Evolutionary conservation across 2,329 filamentous ascomycete species (phyloP), one percentile per base, ranked within the genome.

Genomic region (Fonsecaea pugnacius): DNA sequence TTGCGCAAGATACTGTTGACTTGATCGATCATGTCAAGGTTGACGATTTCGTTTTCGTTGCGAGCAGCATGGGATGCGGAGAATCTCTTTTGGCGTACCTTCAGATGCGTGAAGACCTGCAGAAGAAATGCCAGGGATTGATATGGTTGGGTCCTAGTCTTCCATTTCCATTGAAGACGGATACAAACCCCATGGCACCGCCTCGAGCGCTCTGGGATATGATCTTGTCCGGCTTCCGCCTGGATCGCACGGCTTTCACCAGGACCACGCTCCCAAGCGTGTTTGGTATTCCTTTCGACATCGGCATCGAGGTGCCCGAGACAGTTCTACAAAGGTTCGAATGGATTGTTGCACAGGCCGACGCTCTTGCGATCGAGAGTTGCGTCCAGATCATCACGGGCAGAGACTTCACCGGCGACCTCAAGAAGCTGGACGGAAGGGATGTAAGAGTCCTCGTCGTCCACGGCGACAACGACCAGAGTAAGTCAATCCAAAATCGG

Each of bases 31-130:
- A 65, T 21, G 60, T 69, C 27, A 59, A 69, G n/a, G 36, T 72
- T 9, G 56, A 56, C 1, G 64, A 66, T 1, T 75, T 74, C 63
- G 64, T 69, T 38, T 71, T 74, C 52, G 68, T 74, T 6, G 70
- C 69, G 3, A 62, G 69, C 8, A 74, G 72, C 58, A 75, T 75
- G 72, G 73, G 73, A 0, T 72, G 72, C 43, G 73, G 72, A 2
- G 72, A 75, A 56, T 71, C 68, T 7, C 57, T 74, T 30, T 65
- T 74, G 36, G 70, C 72, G 12, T 70, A 73, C 59, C 67, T 70
- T 36, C 46, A 46, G 5, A 58, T 68, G 62, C 32, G 55, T 21
- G 68, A 67, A 52, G 64, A 67, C 12, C 30, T 67, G 7, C 27
- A 62, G 36, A 43, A 59, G 18, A 48, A 53, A 36, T 67, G 64